Evolutionary conservation across 1,284 basidiomycete genomes (phyloP).

Genomic region (Sporisorium graminicola): DNA sequence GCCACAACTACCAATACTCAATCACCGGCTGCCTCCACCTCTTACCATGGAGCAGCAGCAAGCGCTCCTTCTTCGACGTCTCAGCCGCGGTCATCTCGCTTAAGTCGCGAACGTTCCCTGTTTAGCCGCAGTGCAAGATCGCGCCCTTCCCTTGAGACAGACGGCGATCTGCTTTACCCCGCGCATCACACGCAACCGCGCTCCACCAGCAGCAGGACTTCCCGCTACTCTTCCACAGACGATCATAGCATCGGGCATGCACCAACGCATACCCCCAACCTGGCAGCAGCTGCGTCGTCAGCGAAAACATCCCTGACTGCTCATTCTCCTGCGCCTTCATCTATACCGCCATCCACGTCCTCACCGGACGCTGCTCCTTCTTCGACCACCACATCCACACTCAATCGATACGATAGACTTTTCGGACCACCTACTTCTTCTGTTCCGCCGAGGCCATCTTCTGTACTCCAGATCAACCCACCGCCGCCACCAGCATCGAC

Average conservation of each 20-base stretch:
- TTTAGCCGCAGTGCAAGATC: conserved; percentile 18
- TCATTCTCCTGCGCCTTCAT: conserved; percentile 11
- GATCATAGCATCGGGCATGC: conserved; percentile 32
- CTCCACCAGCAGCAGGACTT: conserved; percentile 5
- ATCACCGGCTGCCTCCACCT: conserved; percentile 8
- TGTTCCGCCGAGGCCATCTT: conserved; percentile 8
- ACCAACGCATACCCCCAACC: conserved; percentile 16
- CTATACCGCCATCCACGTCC: not conserved
- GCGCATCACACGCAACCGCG: not conserved
- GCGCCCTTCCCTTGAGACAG: conserved; percentile 5
- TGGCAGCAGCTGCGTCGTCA: not conserved
- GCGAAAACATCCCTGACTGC: not conserved
- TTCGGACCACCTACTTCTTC: conserved; percentile 15
- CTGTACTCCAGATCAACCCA: conserved; percentile 1
- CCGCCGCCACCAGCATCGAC: conserved; percentile 8
- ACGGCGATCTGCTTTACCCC: conserved; percentile 28
- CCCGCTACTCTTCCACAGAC: conserved; percentile 26
- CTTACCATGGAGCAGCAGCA: conserved; percentile 7
- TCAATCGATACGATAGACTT: conserved; percentile 32
- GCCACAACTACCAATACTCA: not conserved
- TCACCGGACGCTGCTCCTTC: conserved; percentile 5
- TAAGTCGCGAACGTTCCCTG: conserved; percentile 10
- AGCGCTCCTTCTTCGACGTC: not conserved
- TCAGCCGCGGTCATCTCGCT: not conserved
- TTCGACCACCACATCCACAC: not conserved